Percentiles rank a stretch among this genome's conserved stretches.
phyloP scores from a whole-genome alignment of 257 asterid genomes.

The Phtheirospermum japonicum region DNA sequence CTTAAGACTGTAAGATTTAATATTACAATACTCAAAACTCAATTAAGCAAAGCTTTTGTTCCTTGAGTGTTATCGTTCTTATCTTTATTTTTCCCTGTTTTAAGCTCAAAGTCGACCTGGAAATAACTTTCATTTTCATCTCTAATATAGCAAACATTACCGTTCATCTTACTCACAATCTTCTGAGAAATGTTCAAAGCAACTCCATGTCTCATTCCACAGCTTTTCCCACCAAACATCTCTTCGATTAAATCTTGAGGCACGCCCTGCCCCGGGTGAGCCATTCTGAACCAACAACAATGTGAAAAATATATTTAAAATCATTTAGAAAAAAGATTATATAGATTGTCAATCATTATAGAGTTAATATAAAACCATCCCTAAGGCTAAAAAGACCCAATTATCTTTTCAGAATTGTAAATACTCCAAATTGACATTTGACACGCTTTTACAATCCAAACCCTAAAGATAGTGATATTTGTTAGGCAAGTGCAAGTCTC shows the following conservation, averaged over 20 bases:
- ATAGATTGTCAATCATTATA: neutral
- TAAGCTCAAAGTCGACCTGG: constrained; percentile 43
- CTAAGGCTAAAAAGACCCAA: no score
- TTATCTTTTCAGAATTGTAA: no score
- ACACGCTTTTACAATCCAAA: no score
- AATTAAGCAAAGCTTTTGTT: no score
- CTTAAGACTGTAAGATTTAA: no score
- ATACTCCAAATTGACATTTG: no score
- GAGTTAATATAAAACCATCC: no score
- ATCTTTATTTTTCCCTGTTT: constrained; percentile 26
- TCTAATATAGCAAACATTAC: constrained; percentile 43
- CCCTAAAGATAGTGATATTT: no score
- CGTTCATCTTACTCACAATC: constrained; percentile 53
- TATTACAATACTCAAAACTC: no score
- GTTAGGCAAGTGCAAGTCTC: no score
- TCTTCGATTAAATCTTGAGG: constrained; percentile 51
- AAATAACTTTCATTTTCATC: constrained; percentile 45
- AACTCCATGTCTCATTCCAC: constrained; percentile 40
- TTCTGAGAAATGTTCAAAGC: constrained; percentile 45
- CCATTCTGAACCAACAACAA: constrained; percentile 40
- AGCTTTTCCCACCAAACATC: constrained; percentile 38
- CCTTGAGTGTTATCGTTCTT: neutral
- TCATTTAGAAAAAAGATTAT: no score
- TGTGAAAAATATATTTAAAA: neutral
- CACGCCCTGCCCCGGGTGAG: constrained; percentile 66